Conservation (phyloP, 495 filamentous ascomycete genomes). For the Podospora pseudocomata region DNA sequence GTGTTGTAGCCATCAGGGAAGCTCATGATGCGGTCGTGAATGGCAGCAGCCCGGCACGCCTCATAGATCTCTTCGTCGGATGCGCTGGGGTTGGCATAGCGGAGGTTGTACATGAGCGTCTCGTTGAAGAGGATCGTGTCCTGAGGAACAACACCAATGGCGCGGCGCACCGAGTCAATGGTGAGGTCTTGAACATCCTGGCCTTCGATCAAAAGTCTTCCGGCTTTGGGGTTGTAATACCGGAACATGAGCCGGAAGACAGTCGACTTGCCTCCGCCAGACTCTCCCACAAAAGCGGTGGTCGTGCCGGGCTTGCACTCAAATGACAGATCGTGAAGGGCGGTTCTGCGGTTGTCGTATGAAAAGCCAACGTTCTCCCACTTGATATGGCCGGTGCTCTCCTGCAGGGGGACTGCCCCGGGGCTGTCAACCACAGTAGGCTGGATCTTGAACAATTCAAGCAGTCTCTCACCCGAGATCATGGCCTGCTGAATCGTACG, state of each 20-base stretch:
- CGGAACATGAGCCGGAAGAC: slow-evolving; percentile 95
- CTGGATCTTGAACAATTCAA: slow-evolving; percentile 86
- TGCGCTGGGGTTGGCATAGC: slow-evolving; percentile 83
- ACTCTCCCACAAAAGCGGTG: slow-evolving; percentile 92
- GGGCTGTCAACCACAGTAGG: slow-evolving; percentile 79
- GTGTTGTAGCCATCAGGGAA: slow-evolving; percentile 93
- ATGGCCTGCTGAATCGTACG: slow-evolving; percentile 91
- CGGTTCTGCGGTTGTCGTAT: slow-evolving; percentile 84
- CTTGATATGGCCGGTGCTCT: slow-evolving; percentile 74
- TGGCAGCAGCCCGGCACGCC: slow-evolving; percentile 88
- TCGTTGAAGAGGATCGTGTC: slow-evolving; percentile 98
- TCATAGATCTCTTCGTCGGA: slow-evolving; percentile 83
- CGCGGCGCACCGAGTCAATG: slow-evolving; percentile 84
- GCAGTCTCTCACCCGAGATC: slow-evolving; percentile 92
- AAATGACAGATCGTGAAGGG: slow-evolving; percentile 77
- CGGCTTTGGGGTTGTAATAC: slow-evolving; percentile 80
- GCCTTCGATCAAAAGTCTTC: slow-evolving; percentile 78
- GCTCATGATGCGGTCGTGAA: slow-evolving; percentile 89
- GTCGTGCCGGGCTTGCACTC: slow-evolving; percentile 83
- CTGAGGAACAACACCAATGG: slow-evolving; percentile 95
- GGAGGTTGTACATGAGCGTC: slow-evolving; percentile 91
- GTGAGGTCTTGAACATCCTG: slow-evolving; percentile 80
- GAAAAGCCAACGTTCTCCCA: slow-evolving; percentile 87
- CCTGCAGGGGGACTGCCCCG: slow-evolving; percentile 45
- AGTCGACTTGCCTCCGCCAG: slow-evolving; percentile 94